These are phyloP conservation scores for Chrysanthemum lavandulifolium DNA, from an alignment of 129 eudicot genomes.

Conservation along the genomic window DNA sequence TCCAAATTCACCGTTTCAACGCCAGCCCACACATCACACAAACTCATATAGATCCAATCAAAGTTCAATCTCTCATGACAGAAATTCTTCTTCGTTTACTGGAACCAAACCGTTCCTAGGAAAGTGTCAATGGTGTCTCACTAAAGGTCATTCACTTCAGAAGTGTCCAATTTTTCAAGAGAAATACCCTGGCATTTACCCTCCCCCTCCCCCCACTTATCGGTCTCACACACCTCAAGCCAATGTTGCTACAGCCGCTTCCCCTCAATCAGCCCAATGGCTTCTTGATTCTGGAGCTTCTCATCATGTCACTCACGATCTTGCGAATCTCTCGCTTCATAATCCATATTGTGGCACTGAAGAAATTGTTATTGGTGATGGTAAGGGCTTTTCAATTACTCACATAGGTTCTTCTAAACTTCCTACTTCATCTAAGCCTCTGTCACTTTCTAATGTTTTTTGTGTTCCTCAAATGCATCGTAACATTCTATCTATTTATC, in stretches of 20 bases:
- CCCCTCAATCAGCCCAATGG: too few species aligned
- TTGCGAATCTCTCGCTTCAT: conserved; percentile 15
- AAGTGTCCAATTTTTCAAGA: not conserved
- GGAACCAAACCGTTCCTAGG: not conserved
- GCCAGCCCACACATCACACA: not conserved
- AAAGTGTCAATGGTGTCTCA: not conserved
- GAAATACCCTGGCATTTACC: not conserved
- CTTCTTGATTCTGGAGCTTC: too few species aligned
- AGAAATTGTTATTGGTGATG: conserved; percentile 24
- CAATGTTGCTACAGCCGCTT: too few species aligned
- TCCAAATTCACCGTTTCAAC: not conserved
- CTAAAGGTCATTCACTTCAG: not conserved
- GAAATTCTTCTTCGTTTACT: not conserved
- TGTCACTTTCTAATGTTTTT: not conserved
- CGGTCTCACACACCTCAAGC: too few species aligned
- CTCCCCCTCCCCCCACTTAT: not conserved
- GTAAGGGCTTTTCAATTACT: conserved; percentile 6
- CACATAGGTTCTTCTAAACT: conserved; percentile 16
- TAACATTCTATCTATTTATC: conserved; percentile 10
- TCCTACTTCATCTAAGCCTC: not conserved
- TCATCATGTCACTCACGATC: not conserved
- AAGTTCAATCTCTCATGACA: not conserved
- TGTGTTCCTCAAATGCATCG: conserved; percentile 5
- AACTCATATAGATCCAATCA: not conserved
- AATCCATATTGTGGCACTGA: conserved; percentile 19